A percentile compares a stretch with the other conserved stretches of the same genome.
Evolutionary conservation across 139 green algal genomes (phyloP).

Genomic region (Chlorella sp.): DNA sequence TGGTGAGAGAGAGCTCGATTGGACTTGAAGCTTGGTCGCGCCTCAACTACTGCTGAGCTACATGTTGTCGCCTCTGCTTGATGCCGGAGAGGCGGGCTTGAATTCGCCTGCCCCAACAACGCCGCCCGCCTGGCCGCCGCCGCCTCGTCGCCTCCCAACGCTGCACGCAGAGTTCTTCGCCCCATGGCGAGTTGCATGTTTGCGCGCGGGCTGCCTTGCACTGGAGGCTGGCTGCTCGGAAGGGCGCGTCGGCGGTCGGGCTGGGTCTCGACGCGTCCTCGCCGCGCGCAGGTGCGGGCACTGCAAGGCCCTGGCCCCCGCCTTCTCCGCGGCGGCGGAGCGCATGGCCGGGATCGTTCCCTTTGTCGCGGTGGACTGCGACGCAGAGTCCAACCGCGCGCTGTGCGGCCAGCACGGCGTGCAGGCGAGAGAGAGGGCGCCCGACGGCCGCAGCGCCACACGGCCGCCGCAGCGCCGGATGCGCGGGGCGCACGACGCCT

Average conservation of each 20-base stretch:
- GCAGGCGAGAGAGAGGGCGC: not conserved
- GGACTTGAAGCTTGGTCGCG: not conserved
- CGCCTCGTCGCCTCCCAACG: no score
- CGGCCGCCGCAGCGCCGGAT: not conserved
- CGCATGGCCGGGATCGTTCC: constrained; percentile 25
- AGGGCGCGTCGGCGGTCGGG: not conserved
- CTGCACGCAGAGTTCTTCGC: constrained; percentile 30
- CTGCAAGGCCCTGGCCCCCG: constrained; percentile 45
- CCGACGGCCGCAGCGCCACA: not conserved
- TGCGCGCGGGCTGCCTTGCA: not conserved
- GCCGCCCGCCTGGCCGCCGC: not conserved
- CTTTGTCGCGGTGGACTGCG: constrained; percentile 49
- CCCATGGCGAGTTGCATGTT: not conserved
- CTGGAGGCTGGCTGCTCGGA: not conserved
- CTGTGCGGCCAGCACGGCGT: constrained; percentile 36
- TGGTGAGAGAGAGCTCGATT: constrained; percentile 4
- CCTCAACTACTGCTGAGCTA: not conserved
- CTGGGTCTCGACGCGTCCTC: not conserved
- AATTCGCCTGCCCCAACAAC: not conserved
- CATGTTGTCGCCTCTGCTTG: not conserved
- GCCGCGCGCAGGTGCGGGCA: constrained; percentile 33
- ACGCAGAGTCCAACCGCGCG: constrained; percentile 24
- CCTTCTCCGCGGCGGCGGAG: constrained; percentile 18
- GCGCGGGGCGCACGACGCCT: not conserved
- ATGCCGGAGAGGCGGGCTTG: not conserved